Percentiles rank a stretch among this genome's conserved stretches.
These are phyloP conservation scores for Cetradonia linearis DNA, from an alignment of 495 filamentous ascomycete species.

Conservation along the genomic window DNA sequence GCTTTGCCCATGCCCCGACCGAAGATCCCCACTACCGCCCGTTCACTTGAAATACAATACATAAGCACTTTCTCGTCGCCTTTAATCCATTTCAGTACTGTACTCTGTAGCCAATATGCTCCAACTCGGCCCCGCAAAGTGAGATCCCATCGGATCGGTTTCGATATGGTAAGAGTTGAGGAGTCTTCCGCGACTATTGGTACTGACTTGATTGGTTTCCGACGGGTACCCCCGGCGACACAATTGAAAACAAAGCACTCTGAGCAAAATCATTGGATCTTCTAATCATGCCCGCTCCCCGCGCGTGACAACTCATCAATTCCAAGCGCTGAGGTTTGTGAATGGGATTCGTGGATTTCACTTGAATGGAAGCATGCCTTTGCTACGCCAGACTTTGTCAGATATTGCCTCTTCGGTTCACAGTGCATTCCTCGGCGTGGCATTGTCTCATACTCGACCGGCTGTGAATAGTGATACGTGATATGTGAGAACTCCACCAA, in stretches of 20 bases:
- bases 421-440: background rate
- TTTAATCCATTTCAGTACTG: background rate
- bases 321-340: conserved; percentile 7
- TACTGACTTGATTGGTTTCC: conserved; percentile 8
- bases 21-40: conserved; percentile 6
- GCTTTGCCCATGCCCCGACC: conserved; percentile 4
- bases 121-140: background rate
- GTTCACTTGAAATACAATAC: too few relatives aligned
- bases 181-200: background rate
- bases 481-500: background rate
- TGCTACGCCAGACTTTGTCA: conserved; percentile 5
- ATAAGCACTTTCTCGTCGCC: background rate
- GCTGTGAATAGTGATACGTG: background rate
- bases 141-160: background rate
- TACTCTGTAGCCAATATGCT: background rate
- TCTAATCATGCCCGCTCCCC: conserved; percentile 6
- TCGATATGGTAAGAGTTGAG: background rate
- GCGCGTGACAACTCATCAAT: conserved; percentile 24
- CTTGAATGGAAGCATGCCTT: background rate
- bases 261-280: conserved; percentile 1
- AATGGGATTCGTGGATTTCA: conserved; percentile 4
- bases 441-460: background rate
- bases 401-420: background rate
- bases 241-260: background rate
- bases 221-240: conserved; percentile 14